phyloP scores from a whole-genome alignment of 345 rosid genomes.

The Viola odorata region DNA sequence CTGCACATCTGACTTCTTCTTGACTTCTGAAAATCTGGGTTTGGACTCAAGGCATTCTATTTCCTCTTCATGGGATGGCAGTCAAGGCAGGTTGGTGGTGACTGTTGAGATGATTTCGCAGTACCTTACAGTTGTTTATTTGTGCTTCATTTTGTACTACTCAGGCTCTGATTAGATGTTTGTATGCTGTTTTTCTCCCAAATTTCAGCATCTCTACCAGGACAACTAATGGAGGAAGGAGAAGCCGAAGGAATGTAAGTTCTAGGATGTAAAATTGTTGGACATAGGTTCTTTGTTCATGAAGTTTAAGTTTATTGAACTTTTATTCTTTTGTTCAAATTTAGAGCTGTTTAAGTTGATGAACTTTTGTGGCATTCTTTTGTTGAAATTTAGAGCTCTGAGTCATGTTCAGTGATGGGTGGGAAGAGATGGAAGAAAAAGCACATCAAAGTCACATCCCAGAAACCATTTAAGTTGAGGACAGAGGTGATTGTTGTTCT shows the following conservation, averaged over 20 bases:
- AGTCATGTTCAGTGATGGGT: constrained; percentile 51
- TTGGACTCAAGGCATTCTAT: constrained; percentile 47
- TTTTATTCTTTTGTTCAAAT: neutral
- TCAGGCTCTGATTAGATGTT: constrained; percentile 7
- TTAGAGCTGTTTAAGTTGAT: neutral
- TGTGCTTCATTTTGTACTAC: neutral
- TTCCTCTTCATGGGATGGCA: constrained; percentile 66
- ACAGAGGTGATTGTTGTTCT: constrained; percentile 60
- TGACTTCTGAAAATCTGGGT: constrained; percentile 67
- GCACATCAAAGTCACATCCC: constrained; percentile 49
- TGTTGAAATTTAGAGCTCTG: constrained; percentile 53
- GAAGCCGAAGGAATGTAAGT: constrained; percentile 74
- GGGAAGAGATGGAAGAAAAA: constrained; percentile 62
- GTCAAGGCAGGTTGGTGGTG: constrained; percentile 47
- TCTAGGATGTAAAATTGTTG: neutral
- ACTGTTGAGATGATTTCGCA: constrained; percentile 1
- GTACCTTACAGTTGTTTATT: neutral
- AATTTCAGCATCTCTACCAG: constrained; percentile 45
- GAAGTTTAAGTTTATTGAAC: neutral
- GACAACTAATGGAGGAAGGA: constrained; percentile 55
- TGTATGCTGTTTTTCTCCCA: neutral
- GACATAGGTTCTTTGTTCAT: neutral
- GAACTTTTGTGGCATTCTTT: neutral
- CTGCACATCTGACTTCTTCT: constrained; percentile 43
- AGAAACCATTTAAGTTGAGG: constrained; percentile 74